These are phyloP conservation scores for Pichia sp. DNA, from an alignment of 1,139 yeast genomes.

Conservation along the genomic window DNA sequence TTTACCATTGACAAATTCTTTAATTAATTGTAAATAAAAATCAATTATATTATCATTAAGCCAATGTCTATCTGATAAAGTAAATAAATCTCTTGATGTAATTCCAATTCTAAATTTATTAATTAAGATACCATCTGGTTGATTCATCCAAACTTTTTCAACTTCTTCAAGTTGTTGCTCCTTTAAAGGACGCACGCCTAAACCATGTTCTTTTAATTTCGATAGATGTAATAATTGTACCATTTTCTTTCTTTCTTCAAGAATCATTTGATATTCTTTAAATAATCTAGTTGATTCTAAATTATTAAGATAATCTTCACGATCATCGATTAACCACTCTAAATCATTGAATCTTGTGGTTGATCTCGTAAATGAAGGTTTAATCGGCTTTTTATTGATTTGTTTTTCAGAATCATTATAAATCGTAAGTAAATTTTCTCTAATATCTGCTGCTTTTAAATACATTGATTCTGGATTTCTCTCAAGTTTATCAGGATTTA, in stretches of 20 bases:
- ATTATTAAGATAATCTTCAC: slow-evolving; percentile 26
- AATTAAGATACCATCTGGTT: slow-evolving; percentile 30
- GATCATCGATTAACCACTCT: slow-evolving; percentile 28
- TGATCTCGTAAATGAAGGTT: slow-evolving; percentile 19
- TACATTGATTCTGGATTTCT: slow-evolving; percentile 5
- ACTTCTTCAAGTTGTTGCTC: slow-evolving; percentile 33
- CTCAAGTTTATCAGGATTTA: neutral
- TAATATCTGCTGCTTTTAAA: slow-evolving; percentile 5
- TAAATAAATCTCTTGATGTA: slow-evolving; percentile 57
- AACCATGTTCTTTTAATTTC: slow-evolving; percentile 28
- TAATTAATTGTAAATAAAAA: slow-evolving; percentile 64
- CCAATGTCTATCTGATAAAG: slow-evolving; percentile 72
- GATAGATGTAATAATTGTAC: slow-evolving; percentile 34
- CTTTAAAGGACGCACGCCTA: slow-evolving; percentile 25
- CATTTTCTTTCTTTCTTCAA: slow-evolving; percentile 36
- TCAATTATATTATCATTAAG: slow-evolving; percentile 88
- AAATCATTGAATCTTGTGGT: slow-evolving; percentile 24
- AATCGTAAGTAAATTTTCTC: slow-evolving; percentile 10
- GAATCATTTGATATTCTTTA: slow-evolving; percentile 36
- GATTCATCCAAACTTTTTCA: slow-evolving; percentile 32
- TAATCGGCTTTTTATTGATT: neutral
- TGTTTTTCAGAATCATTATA: slow-evolving; percentile 2
- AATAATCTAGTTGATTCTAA: slow-evolving; percentile 29
- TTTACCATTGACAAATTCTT: slow-evolving; percentile 72
- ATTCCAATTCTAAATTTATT: slow-evolving; percentile 54